phyloP scores from a whole-genome alignment of 108 stramenopile genomes.

The Cyclotella baltica region DNA sequence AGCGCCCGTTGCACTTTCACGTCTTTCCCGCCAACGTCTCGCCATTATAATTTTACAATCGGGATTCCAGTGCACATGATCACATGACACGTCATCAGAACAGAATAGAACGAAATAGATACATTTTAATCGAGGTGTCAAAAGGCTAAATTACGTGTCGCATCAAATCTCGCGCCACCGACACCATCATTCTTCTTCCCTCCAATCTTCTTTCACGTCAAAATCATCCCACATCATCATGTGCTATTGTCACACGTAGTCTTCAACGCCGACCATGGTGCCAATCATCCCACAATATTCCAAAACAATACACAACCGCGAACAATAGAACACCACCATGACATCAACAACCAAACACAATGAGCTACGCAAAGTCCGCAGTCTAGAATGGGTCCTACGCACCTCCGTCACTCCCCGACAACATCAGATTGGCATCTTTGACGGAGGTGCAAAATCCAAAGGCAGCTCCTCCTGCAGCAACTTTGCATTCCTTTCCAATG shows the following conservation, averaged over 20 bases:
- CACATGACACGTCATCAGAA: neutral
- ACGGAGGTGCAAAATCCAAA: neutral
- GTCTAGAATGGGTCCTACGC: constrained; percentile 1
- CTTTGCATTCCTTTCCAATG: neutral
- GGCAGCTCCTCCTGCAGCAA: constrained; percentile 15
- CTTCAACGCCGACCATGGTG: neutral
- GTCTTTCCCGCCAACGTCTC: too few relatives aligned
- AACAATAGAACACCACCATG: neutral
- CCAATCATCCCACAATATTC: neutral
- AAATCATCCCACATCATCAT: neutral
- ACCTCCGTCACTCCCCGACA: neutral
- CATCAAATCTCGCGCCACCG: neutral
- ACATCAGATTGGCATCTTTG: neutral
- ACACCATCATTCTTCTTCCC: constrained; percentile 1
- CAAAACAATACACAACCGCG: neutral
- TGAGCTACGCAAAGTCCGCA: constrained; percentile 12
- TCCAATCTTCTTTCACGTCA: neutral
- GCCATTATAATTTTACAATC: neutral
- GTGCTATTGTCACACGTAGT: neutral
- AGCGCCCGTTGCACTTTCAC: too few relatives aligned
- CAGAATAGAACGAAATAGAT: neutral
- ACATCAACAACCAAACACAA: neutral
- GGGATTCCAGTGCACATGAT: neutral
- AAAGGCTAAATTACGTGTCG: neutral
- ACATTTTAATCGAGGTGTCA: neutral